Conservation (phyloP, 108 stramenopile genomes). For the Nannochloropsis gaditana region DNA sequence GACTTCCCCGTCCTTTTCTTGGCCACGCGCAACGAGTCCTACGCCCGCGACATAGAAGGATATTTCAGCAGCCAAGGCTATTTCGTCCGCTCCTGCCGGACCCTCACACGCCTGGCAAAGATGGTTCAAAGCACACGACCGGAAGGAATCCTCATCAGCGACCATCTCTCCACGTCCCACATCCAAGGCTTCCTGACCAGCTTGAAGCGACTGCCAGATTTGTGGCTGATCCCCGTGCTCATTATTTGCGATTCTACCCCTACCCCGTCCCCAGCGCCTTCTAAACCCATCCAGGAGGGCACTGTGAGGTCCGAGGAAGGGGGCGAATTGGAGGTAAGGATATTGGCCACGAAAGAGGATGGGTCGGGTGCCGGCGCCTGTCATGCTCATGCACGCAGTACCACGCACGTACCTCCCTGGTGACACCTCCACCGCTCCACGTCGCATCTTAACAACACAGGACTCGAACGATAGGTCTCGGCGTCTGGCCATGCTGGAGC, state of each 20-base stretch:
- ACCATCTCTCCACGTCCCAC: not conserved
- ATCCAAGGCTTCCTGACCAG: not conserved
- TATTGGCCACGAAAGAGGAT: too few relatives aligned
- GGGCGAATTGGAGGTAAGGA: too few relatives aligned
- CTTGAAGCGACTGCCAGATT: slow-evolving; percentile 2
- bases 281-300: too few relatives aligned
- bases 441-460: too few relatives aligned
- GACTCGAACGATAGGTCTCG: too few relatives aligned
- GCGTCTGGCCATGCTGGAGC: not conserved
- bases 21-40: slow-evolving; percentile 7
- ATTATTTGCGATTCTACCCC: not conserved
- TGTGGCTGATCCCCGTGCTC: not conserved
- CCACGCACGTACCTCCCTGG: too few relatives aligned
- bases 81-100: slow-evolving; percentile 15
- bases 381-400: too few relatives aligned
- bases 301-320: too few relatives aligned
- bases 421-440: too few relatives aligned
- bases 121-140: not conserved
- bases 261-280: too few relatives aligned
- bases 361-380: too few relatives aligned
- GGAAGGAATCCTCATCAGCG: not conserved
- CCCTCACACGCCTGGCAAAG: not conserved
- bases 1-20: slow-evolving; percentile 17
- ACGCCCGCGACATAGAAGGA: not conserved
- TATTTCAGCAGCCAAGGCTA: slow-evolving; percentile 6